Base-by-base conservation (phyloP, 108 stramenopile species). In the Skeletonema costatum region DNA sequence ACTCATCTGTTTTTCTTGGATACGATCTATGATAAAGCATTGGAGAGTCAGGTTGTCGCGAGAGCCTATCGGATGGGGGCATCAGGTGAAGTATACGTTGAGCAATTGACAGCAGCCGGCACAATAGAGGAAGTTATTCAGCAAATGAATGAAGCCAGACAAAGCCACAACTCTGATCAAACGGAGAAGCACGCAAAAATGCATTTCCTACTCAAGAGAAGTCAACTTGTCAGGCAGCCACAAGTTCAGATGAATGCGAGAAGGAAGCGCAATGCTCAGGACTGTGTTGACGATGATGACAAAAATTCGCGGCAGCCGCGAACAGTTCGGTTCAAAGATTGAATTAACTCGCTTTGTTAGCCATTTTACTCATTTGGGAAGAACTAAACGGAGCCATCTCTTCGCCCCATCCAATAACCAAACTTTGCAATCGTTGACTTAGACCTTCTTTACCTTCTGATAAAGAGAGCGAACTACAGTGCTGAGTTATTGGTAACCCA, bases 21-120 rank as follows among this genome's bases (percentile, higher is more conserved):
- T 36, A 71, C 78, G 1, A 68, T 90, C 39, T 87, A 79, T 81
- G 97, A 99, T 75, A 84, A 87, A 14, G 84, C 86, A 6, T 69
- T 98, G 60, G 84, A 92, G 63, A 66, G 85, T 17, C 95, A 98
- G 76, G 94, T 93, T 19, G 88, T 99, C 5, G 89, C 96, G 13
- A 82, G 97, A 31, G 97, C 98, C 2, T 95, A 95, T 81, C 74
- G 98, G 70, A 96, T 99, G 94, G 98, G 98, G 36, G 88, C 97
- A 7, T 88, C 66, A 32, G 92, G 92, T 4, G 64, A 85, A 14
- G 97, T 99, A 8, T 32, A 72, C 13, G 97, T 98, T 21, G 97
- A 97, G 73, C 91, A 95, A 50, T 81, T 99, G 48, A 69, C 94
- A 38, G 95, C 95, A 38, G 66, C 86, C 61, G 78, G 88, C 65